phyloP scores from a whole-genome alignment of 2,329 filamentous ascomycete genomes.

The Talaromyces sp. region DNA sequence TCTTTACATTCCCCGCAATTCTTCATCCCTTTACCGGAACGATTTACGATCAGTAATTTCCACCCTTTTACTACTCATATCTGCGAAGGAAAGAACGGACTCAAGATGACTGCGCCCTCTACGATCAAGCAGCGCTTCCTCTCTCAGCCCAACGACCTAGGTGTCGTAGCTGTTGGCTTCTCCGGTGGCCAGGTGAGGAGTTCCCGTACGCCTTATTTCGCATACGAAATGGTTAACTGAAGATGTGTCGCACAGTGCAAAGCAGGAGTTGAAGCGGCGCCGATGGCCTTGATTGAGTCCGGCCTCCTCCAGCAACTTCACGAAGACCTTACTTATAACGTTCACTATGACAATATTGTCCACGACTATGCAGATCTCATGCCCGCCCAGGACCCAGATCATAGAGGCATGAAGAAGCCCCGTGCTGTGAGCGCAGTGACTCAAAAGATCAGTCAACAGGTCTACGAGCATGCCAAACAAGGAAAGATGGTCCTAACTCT shows the following conservation, averaged over 20 bases:
- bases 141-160: constrained; percentile 70
- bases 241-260: constrained; percentile 61
- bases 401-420: constrained; percentile 93
- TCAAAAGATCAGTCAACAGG: constrained; percentile 69
- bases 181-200: constrained; percentile 82
- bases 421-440: constrained; percentile 81
- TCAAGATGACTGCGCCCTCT: constrained; percentile 51
- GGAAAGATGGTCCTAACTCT: constrained; percentile 88
- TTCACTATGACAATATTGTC: constrained; percentile 76
- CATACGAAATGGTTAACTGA: not conserved
- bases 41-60: not conserved
- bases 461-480: constrained; percentile 76
- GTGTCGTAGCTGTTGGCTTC: constrained; percentile 91
- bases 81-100: not conserved
- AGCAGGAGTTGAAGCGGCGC: constrained; percentile 83
- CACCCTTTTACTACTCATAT: not conserved
- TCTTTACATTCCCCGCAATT: not conserved
- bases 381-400: constrained; percentile 65
- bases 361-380: constrained; percentile 75
- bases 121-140: constrained; percentile 70
- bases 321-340: constrained; percentile 80
- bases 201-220: constrained; percentile 21
- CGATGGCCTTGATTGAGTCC: constrained; percentile 79
- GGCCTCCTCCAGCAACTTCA: constrained; percentile 79
- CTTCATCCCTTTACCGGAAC: not conserved